Evolutionary conservation across 306 rosid genomes (phyloP), one percentile per base, ranked within the genome.

Genomic region (Mimosa bimucronata): DNA sequence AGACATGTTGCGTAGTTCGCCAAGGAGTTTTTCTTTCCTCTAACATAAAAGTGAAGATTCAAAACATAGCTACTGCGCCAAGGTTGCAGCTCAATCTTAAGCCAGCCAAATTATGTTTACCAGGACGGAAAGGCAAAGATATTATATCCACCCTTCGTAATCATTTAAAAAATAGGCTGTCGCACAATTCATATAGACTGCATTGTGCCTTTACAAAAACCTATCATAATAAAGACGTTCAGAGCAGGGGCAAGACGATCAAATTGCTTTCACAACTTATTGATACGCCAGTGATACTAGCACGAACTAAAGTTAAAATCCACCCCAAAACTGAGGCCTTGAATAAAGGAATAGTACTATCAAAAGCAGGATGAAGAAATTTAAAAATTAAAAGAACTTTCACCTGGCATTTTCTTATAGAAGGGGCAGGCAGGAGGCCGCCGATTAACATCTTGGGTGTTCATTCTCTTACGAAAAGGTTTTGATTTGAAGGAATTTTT

Each of bases 371-470:
- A 62, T 1, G 58, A 73, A 37, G 19, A 44, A n/a, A 74, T 21
- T 6, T 46, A 57, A 57, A 57, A 61, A 53, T 50, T 15, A 55
- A 23, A 50, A 76, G 31, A 61, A 62, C 30, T 28, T 66, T 52
- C 40, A 85, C 91, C 91, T 79, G 89, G 86, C 41, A 88, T 85
- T 81, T 88, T 88, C 77, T 88, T 88, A 66, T 88, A 88, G 73
- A 85, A 88, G 37, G 91, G 91, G 29, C 91, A 88, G 2, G 85
- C 12, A 60, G 84, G 89, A 23, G 81, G 41, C 50, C 42, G 84
- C 65, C 81, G 68, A 80, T 13, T 78, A 29, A 52, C 83, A 28
- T 74, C 73, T 19, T 46, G 0, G 18, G 19, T 60, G 44, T 61
- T 62, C 78, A 78, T 85, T 75, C 90, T 78, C 82, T 81, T 84